Evolutionary conservation across 371 early-diverging fungal genomes (phyloP).

Genomic region (Dichotomocladium elegans): DNA sequence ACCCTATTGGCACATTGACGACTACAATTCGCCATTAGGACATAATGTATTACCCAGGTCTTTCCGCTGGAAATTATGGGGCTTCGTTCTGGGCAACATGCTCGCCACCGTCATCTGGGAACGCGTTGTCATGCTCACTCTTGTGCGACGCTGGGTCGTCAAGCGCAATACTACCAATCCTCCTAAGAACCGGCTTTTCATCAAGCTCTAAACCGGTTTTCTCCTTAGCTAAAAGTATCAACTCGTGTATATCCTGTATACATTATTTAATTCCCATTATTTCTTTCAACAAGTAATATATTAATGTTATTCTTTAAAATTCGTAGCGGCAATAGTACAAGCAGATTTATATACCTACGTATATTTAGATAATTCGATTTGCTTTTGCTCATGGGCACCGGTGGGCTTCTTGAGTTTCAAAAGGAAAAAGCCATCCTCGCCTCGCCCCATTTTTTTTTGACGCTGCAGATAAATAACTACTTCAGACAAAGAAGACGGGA

Average conservation of each 20-base stretch:
- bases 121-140: constrained; percentile 49
- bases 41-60: constrained; percentile 65
- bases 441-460: no score
- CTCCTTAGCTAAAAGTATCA: no score
- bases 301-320: background rate
- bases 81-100: constrained; percentile 38
- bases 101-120: constrained; percentile 48
- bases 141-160: constrained; percentile 38
- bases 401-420: no score
- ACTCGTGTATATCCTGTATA: no score
- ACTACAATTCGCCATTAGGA: constrained; percentile 56
- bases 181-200: constrained; percentile 15
- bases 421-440: no score
- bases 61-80: constrained; percentile 66
- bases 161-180: constrained; percentile 17
- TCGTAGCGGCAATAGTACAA: background rate
- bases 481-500: no score
- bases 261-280: background rate
- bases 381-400: no score
- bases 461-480: no score
- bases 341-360: background rate
- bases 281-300: constrained; percentile 1
- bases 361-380: no score
- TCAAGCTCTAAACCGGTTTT: constrained; percentile 29
- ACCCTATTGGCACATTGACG: constrained; percentile 49